A percentile compares a stretch with the other conserved stretches of the same genome.
phyloP scores from a whole-genome alignment of 345 rosid genomes.

The Gossypium anomalum region DNA sequence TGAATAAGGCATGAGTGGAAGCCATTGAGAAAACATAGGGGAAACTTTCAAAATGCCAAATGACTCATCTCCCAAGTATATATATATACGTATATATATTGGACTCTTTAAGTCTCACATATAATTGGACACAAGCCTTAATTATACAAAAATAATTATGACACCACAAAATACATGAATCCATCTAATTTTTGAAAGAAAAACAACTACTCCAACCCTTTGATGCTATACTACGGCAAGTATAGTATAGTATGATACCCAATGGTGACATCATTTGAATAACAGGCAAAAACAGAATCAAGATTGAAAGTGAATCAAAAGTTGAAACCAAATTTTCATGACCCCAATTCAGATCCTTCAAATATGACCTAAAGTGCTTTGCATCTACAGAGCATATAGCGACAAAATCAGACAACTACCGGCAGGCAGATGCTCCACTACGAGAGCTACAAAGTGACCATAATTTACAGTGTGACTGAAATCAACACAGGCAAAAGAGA shows the following conservation, averaged over 20 bases:
- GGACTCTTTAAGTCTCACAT: too few relatives aligned
- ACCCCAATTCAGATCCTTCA: background rate
- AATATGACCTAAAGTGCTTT: background rate
- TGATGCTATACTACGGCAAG: too few relatives aligned
- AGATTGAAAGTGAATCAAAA: background rate
- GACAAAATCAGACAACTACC: background rate
- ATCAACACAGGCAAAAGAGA: background rate
- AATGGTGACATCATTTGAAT: background rate
- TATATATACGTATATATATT: too few relatives aligned
- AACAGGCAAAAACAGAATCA: background rate
- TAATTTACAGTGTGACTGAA: background rate
- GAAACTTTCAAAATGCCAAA: too few relatives aligned
- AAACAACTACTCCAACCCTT: background rate
- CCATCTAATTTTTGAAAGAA: background rate
- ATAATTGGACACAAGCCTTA: too few relatives aligned
- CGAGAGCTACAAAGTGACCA: background rate
- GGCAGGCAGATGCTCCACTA: background rate
- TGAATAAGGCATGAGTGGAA: too few relatives aligned
- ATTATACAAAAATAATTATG: too few relatives aligned
- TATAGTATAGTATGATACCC: background rate
- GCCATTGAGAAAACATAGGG: too few relatives aligned
- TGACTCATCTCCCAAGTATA: too few relatives aligned
- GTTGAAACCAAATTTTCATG: background rate
- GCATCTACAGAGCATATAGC: background rate
- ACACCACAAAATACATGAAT: background rate